Conservation (phyloP, 2,329 filamentous ascomycete genomes). For the Scorias spongiosa region DNA sequence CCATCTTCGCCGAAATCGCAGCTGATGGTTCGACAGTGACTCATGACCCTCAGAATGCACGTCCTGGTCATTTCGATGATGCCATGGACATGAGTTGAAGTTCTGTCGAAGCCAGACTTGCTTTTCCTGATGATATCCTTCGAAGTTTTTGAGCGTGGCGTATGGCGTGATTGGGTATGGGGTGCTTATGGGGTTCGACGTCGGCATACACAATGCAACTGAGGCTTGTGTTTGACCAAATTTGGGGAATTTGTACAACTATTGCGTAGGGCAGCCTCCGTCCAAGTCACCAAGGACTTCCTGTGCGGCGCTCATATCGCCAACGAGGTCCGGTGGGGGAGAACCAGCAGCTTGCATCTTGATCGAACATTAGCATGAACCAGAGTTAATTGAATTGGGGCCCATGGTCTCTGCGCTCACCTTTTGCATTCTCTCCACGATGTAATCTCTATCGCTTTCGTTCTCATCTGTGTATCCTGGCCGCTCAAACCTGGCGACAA, state of each 20-base stretch:
- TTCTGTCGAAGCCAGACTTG: not conserved
- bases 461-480: slow-evolving; percentile 70
- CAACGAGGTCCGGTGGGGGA: slow-evolving; percentile 79
- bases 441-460: slow-evolving; percentile 68
- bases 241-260: slow-evolving; percentile 2
- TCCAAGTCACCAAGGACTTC: slow-evolving; percentile 45
- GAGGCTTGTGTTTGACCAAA: no score
- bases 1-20: slow-evolving; percentile 49
- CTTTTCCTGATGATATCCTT: slow-evolving; percentile 1
- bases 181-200: no score
- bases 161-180: not conserved
- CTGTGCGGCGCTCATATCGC: slow-evolving; percentile 72
- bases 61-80: slow-evolving; percentile 21
- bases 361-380: not conserved
- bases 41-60: slow-evolving; percentile 5
- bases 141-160: not conserved
- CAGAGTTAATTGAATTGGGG: not conserved
- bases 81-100: slow-evolving; percentile 18
- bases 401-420: slow-evolving; percentile 35
- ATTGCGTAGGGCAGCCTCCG: slow-evolving; percentile 48
- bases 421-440: slow-evolving; percentile 96
- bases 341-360: slow-evolving; percentile 96
- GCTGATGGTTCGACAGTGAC: slow-evolving; percentile 26
- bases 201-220: no score
- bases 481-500: slow-evolving; percentile 78